Conservation (phyloP, 768 basidiomycete species). For the Dacryopinax spathularia region DNA sequence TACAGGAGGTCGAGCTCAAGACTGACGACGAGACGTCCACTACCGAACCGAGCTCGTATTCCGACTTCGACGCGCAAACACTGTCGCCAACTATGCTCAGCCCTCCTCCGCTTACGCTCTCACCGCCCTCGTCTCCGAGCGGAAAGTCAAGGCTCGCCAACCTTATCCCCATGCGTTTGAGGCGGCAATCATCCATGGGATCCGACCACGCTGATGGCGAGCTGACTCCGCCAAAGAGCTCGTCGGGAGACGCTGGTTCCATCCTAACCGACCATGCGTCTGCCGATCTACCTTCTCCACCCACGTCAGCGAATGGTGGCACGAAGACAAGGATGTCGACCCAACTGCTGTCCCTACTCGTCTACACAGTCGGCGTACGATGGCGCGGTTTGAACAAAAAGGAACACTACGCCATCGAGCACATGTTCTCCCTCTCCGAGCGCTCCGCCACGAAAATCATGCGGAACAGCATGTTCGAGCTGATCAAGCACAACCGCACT, state of each 20-base stretch:
- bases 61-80: background rate
- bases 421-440: constrained; percentile 90
- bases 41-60: background rate
- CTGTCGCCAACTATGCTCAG: background rate
- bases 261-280: background rate
- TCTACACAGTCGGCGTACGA: constrained; percentile 93
- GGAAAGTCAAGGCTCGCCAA: background rate
- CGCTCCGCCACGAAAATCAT: constrained; percentile 60
- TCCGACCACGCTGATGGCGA: background rate
- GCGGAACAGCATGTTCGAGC: constrained; percentile 47
- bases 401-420: constrained; percentile 68
- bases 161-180: background rate
- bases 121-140: background rate
- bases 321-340: constrained; percentile 57
- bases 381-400: constrained; percentile 82
- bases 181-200: background rate
- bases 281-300: background rate
- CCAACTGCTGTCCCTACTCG: constrained; percentile 55
- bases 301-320: background rate
- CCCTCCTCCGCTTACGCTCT: too few relatives aligned
- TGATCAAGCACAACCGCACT: constrained; percentile 73
- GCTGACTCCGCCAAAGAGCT: background rate
- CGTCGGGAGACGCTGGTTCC: background rate
- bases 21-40: background rate
- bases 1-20: background rate